Evolutionary conservation across 768 basidiomycete species (phyloP), one percentile per base, ranked within the genome.

Genomic region (Suillus ampliporus): DNA sequence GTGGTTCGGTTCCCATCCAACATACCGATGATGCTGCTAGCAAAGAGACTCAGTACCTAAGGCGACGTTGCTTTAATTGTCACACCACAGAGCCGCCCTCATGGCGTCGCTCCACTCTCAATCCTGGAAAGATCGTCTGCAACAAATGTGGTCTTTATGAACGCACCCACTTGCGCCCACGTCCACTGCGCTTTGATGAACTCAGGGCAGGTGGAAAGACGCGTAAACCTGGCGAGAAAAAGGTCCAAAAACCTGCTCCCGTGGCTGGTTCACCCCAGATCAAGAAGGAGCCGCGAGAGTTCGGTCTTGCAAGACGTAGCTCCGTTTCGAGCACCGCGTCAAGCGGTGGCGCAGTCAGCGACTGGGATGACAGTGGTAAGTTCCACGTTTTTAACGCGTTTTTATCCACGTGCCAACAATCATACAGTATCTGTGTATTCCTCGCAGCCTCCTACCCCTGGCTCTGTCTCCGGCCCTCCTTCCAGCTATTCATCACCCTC

Each of bases 91-190:
- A 95, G 73, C 93, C 93, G 0, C 93, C 93, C 8, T 89, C 86
- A 28, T 95, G 93, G 93, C 89, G 93, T 59, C 86, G 93, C 50
- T 89, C 87, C 35, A 94, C 93, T 5, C 88, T 95, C 71, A 92
- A 93, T 75, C 91, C 91, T 0, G 93, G 93, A 66, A 95, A 95
- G 78, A 95, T 95, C 71, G 93, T 95, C 50, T 95, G 93, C 84
- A 95, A 95, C 84, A 95, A 95, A 80, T 95, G 93, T 67, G 93
- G 93, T 11, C 83, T 95, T 43, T 95, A 95, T 71, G 93, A 95
- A 76, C 91, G 93, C 71, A 95, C 93, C 14, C 93, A 95, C 67
- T 76, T 94, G 60, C 86, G 93, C 26, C 86, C 92, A 5, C 84
- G 93, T 14, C 93, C 93, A 9, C 82, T 94, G 19, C 89, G 92